Percentiles rank a stretch among this genome's conserved stretches.
phyloP scores from a whole-genome alignment of 306 rosid species.

The Trichosanthes truncata region DNA sequence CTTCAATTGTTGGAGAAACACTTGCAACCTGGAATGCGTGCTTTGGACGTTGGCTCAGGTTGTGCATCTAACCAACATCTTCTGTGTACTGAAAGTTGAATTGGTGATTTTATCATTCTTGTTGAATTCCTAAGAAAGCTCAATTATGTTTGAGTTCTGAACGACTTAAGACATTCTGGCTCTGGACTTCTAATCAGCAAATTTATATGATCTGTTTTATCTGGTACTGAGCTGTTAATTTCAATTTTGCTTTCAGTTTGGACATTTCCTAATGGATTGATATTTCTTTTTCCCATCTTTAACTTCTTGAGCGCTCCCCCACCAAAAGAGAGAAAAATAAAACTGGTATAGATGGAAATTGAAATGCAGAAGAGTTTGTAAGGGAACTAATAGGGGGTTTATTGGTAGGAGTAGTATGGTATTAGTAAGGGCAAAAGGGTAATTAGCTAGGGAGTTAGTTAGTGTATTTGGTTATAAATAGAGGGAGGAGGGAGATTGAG shows the following conservation, averaged over 20 bases:
- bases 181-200: background rate
- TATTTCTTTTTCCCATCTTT: background rate
- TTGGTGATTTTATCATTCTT: background rate
- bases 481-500: too few species aligned
- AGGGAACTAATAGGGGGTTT: too few species aligned
- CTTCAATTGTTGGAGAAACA: slow-evolving; percentile 75
- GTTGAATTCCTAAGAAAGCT: background rate
- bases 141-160: background rate
- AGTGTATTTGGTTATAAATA: too few species aligned
- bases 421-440: too few species aligned
- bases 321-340: background rate
- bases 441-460: too few species aligned
- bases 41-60: slow-evolving; percentile 95
- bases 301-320: background rate
- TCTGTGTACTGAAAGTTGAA: background rate
- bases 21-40: slow-evolving; percentile 87
- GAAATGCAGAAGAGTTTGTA: background rate
- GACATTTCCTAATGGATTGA: background rate
- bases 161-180: background rate
- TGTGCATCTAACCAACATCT: slow-evolving; percentile 3
- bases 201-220: background rate
- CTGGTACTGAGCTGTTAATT: background rate
- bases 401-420: too few species aligned
- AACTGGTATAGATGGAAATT: background rate
- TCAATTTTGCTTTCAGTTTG: background rate